Evolutionary conservation across 495 filamentous ascomycete species (phyloP).

Genomic region (Daldinia decipiens): DNA sequence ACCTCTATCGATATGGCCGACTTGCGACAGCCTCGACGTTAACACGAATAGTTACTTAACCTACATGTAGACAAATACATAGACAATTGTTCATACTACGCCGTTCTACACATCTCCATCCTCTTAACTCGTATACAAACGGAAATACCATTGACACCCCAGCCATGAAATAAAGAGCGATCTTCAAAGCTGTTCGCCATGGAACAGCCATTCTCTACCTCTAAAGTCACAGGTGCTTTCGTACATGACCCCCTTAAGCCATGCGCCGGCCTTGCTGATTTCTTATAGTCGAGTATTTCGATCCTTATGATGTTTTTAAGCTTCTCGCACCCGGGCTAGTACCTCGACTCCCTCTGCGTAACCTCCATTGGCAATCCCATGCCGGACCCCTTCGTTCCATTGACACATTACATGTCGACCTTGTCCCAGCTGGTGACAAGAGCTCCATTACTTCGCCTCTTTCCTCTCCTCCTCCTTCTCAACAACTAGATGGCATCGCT

Average conservation of each 20-base stretch:
- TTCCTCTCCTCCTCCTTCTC: slow-evolving; percentile 50
- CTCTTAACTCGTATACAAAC: not conserved
- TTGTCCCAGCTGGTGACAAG: slow-evolving; percentile 67
- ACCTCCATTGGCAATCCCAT: slow-evolving; percentile 96
- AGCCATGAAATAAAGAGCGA: slow-evolving; percentile 42
- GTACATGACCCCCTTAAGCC: slow-evolving; percentile 7
- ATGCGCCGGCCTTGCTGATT: slow-evolving; percentile 27
- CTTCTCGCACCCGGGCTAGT: slow-evolving; percentile 80
- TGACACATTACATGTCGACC: slow-evolving; percentile 87
- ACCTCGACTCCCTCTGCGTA: slow-evolving; percentile 84
- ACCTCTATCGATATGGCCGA: slow-evolving; percentile 1
- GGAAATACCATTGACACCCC: not conserved
- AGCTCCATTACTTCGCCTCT: slow-evolving; percentile 53
- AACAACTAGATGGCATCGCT: slow-evolving; percentile 54
- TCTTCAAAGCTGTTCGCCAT: slow-evolving; percentile 56
- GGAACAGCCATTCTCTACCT: slow-evolving; percentile 72
- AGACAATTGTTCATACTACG: not conserved
- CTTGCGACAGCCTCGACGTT: not conserved
- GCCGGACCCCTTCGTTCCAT: slow-evolving; percentile 91
- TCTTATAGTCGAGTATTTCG: slow-evolving; percentile 75
- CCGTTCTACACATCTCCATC: not conserved
- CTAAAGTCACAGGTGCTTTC: slow-evolving; percentile 74
- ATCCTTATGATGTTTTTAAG: slow-evolving; percentile 86
- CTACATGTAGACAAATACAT: not conserved
- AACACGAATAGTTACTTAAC: not conserved